Evolutionary conservation across 2,329 filamentous ascomycete species (phyloP), one percentile per base, ranked within the genome.

Genomic region (Teratosphaeriaceae sp.): DNA sequence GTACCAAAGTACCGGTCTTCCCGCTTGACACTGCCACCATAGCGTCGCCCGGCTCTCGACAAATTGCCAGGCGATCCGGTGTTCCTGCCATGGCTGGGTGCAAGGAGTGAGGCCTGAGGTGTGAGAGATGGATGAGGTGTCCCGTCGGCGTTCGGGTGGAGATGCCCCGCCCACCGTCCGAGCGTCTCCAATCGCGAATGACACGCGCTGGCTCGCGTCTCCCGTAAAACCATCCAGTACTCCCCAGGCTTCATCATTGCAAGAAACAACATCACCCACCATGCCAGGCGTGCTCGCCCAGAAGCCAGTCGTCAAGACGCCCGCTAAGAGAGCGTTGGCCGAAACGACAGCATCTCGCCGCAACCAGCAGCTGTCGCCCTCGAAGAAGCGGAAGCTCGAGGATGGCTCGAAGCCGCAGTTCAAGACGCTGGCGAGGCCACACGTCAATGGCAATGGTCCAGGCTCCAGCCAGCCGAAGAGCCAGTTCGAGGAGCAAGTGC

Each of bases 401-500:
- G 85, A 89, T 45, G 63, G 65, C 43, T 70, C 76, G 20, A 76
- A 74, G 13, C 68, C 72, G 11, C 69, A 75, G 44, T 74, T 85
- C 54, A 78, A 75, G 42, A 76, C 79, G 42, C 82, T 82, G 3
- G 72, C 68, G 9, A 54, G 46, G 44, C 54, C 46, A 45, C 52
- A 44, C 13, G 36, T 48, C 8, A 76, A 78, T 52, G 77, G 75
- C 50, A 82, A 80, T 5, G 61, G 64, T 42, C 62, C 80, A 46
- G 74, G 78, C 49, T 90, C 85, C 1, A 89, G 78, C 54, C 87
- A 89, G 65, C 78, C 79, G 13, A 96, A 94, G 70, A 95, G 88
- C 63, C 78, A 84, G 42, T 98, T 98, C 63, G 92, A 97, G 66
- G 83, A 85, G 45, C 88, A 96, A 61, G 87, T 95, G 2, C 75